Evolutionary conservation across 2,329 filamentous ascomycete genomes (phyloP).

Genomic region (Beauveria medogensis): DNA sequence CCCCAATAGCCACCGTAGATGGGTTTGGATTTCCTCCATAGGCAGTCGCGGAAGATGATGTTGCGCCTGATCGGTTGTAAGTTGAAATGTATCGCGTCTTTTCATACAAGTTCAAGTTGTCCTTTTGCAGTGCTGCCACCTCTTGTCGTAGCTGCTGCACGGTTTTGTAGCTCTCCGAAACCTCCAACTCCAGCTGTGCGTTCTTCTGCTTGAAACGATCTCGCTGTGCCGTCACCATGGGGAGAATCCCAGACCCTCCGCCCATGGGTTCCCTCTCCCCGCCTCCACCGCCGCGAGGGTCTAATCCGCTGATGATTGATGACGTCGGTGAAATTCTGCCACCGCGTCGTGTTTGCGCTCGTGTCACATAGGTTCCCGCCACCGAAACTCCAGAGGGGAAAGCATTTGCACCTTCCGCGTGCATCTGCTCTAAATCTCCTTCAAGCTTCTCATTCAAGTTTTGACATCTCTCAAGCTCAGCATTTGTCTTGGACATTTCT

Average conservation of each 20-base stretch:
- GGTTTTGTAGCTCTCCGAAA: slow-evolving; percentile 73
- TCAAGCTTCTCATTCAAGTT: slow-evolving; percentile 83
- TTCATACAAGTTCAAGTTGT: slow-evolving; percentile 93
- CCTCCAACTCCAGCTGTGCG: slow-evolving; percentile 77
- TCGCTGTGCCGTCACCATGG: slow-evolving; percentile 96
- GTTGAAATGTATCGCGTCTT: slow-evolving; percentile 95
- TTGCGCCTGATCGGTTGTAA: slow-evolving; percentile 66
- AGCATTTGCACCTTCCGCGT: slow-evolving; percentile 73
- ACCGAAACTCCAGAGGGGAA: slow-evolving; percentile 89
- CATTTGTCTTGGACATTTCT: slow-evolving; percentile 73
- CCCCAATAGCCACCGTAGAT: slow-evolving; percentile 55
- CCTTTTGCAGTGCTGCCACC: slow-evolving; percentile 84
- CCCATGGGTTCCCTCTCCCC: slow-evolving; percentile 55
- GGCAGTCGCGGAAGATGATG: slow-evolving; percentile 55
- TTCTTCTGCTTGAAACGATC: slow-evolving; percentile 98
- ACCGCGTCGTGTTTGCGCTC: slow-evolving; percentile 53
- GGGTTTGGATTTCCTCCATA: slow-evolving; percentile 67
- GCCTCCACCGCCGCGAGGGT: slow-evolving; percentile 46
- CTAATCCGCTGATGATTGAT: slow-evolving; percentile 96
- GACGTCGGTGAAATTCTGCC: slow-evolving; percentile 80
- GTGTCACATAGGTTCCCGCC: slow-evolving; percentile 76
- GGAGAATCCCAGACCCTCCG: slow-evolving; percentile 78
- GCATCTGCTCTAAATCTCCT: slow-evolving; percentile 80
- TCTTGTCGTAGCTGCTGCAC: slow-evolving; percentile 85
- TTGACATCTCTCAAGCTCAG: slow-evolving; percentile 77